Conservation (phyloP, 2,329 filamentous ascomycete genomes). For the Penicillium sp. region DNA sequence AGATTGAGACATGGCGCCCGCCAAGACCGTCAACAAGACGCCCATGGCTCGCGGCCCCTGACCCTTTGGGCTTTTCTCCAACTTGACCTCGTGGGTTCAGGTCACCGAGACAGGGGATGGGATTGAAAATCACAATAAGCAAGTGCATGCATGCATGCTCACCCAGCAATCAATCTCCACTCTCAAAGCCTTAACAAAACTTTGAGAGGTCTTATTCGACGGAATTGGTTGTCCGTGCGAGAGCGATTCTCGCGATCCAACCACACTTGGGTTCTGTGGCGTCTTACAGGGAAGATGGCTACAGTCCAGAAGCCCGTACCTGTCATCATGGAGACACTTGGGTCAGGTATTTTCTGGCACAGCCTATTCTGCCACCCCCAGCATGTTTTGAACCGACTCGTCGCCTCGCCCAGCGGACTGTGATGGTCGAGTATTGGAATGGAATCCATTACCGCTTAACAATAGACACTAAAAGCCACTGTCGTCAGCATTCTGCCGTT, state of each 20-base stretch:
- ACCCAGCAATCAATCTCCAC: conserved; percentile 8
- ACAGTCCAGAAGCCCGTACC: conserved; percentile 27
- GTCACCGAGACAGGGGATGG: conserved; percentile 6
- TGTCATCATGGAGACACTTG: conserved; percentile 22
- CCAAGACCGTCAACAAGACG: conserved; percentile 8
- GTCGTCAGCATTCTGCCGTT: conserved; percentile 23
- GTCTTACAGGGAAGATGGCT: conserved; percentile 27
- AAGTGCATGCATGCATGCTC: conserved; percentile 12
- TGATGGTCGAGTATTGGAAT: conserved; percentile 22
- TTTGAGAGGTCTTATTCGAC: conserved; percentile 10
- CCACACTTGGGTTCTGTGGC: conserved; percentile 18
- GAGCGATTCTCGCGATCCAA: conserved; percentile 19
- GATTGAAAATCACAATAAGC: conserved; percentile 15
- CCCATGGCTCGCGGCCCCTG: conserved; percentile 6
- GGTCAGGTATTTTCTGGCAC: conserved; percentile 14
- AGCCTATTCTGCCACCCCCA: conserved; percentile 22
- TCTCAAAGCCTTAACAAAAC: conserved; percentile 6
- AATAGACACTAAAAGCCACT: conserved; percentile 57
- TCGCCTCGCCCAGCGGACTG: conserved; percentile 28
- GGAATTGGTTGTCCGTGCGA: conserved; percentile 21
- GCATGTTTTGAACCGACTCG: conserved; percentile 24
- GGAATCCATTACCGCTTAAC: conserved; percentile 61
- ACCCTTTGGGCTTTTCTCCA: conserved; percentile 16
- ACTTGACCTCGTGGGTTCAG: conserved; percentile 12
- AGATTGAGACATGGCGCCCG: conserved; percentile 6